Percentiles rank a stretch among this genome's conserved stretches.
Evolutionary conservation across 2,329 filamentous ascomycete genomes (phyloP).

Genomic region (Dactylellina haptotyla): DNA sequence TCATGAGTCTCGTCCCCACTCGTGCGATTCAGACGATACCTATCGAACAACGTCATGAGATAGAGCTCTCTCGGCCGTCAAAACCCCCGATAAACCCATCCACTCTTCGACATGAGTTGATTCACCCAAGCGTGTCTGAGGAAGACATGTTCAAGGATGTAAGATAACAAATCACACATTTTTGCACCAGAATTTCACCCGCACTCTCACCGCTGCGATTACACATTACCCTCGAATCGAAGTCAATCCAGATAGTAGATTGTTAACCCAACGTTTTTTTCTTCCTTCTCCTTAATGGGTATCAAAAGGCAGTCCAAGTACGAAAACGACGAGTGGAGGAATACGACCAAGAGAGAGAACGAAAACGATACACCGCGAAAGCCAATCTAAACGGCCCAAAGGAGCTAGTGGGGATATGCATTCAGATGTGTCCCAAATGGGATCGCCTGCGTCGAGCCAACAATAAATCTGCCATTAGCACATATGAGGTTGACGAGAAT

Average conservation of each 20-base stretch:
- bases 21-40: constrained; percentile 9
- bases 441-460: constrained; percentile 47
- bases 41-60: constrained; percentile 34
- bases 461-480: constrained; percentile 50
- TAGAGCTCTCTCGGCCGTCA: constrained; percentile 31
- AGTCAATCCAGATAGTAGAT: constrained; percentile 21
- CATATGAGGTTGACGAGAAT: constrained; percentile 51
- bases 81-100: constrained; percentile 41
- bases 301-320: constrained; percentile 47
- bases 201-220: constrained; percentile 16
- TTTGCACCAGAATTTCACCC: constrained; percentile 7
- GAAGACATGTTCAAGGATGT: constrained; percentile 54
- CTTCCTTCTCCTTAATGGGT: constrained; percentile 27
- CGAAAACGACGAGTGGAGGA: constrained; percentile 50
- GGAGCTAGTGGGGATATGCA: constrained; percentile 46
- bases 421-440: constrained; percentile 49
- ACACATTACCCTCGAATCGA: constrained; percentile 16
- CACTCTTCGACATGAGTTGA: constrained; percentile 48
- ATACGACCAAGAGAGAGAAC: constrained; percentile 43
- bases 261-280: constrained; percentile 45
- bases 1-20: constrained; percentile 36
- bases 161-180: constrained; percentile 50
- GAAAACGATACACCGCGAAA: constrained; percentile 28
- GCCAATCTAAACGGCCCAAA: constrained; percentile 20
- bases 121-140: constrained; percentile 45